A percentile compares a stretch with the other conserved stretches of the same genome.
phyloP scores from a whole-genome alignment of 2,329 filamentous ascomycete species.

The Cladosporium halotolerans region DNA sequence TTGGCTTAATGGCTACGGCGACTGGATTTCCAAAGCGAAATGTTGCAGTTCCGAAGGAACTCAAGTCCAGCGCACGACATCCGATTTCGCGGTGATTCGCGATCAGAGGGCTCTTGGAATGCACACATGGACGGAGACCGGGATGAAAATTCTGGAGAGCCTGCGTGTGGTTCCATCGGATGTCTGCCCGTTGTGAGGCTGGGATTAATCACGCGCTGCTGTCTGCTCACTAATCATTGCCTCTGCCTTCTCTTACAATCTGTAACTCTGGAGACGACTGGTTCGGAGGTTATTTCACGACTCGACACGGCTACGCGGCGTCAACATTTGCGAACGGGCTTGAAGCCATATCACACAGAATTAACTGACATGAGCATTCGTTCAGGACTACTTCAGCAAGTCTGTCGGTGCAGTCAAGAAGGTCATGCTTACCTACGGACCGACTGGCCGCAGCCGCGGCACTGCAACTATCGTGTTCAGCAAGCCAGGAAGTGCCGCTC shows the following conservation, averaged over 20 bases:
- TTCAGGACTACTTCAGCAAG: constrained; percentile 92
- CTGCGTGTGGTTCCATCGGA: not conserved
- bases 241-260: constrained; percentile 21
- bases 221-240: constrained; percentile 20
- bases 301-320: constrained; percentile 11
- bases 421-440: constrained; percentile 87
- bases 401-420: constrained; percentile 86
- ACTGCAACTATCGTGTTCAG: constrained; percentile 84
- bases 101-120: not conserved
- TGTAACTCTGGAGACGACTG: constrained; percentile 18
- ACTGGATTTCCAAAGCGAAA: no score
- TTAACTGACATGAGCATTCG: constrained; percentile 54
- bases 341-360: constrained; percentile 5
- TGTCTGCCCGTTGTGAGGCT: not conserved
- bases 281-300: not conserved
- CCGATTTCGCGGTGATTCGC: not conserved
- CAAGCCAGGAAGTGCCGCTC: constrained; percentile 73
- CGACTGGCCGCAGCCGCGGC: constrained; percentile 84
- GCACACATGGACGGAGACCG: not conserved
- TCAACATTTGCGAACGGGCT: not conserved
- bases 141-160: no score
- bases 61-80: not conserved
- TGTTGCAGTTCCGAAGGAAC: not conserved
- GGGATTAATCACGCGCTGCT: constrained; percentile 8
- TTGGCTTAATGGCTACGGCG: no score